These are phyloP conservation scores for Cynanchum wilfordii DNA, from an alignment of 257 asterid genomes.

Conservation along the genomic window DNA sequence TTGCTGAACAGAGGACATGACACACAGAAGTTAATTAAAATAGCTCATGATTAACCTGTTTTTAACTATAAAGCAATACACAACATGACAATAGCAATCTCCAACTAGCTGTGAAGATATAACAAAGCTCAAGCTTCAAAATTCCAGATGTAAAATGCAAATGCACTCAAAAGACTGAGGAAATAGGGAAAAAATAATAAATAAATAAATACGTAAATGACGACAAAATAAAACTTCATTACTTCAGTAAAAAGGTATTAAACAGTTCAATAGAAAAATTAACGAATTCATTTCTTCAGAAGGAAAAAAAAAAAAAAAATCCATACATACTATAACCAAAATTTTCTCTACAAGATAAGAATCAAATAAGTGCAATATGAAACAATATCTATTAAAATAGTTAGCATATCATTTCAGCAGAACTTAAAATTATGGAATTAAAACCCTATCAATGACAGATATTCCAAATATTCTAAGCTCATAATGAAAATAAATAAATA, in stretches of 20 bases:
- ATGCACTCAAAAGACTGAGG: background rate
- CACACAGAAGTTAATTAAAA: background rate
- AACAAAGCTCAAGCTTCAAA: too few relatives aligned
- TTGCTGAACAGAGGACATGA: background rate
- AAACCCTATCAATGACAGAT: constrained; percentile 1
- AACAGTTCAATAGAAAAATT: too few relatives aligned
- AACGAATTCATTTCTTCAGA: too few relatives aligned
- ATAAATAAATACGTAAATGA: too few relatives aligned
- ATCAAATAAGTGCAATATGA: background rate
- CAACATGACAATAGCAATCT: background rate
- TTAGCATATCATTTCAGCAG: background rate
- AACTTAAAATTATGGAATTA: background rate
- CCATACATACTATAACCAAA: background rate
- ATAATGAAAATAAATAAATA: background rate
- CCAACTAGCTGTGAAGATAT: background rate
- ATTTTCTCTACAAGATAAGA: background rate
- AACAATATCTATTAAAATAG: background rate
- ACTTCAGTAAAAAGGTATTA: too few relatives aligned
- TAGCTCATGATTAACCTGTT: background rate
- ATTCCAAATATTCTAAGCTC: background rate
- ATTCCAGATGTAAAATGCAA: background rate
- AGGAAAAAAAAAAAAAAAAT: too few relatives aligned
- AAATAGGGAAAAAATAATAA: background rate
- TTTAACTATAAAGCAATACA: background rate
- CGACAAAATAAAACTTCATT: too few relatives aligned